Base-by-base conservation (phyloP, 768 basidiomycete genomes). In the Gloeopeniophorella convolvens region DNA sequence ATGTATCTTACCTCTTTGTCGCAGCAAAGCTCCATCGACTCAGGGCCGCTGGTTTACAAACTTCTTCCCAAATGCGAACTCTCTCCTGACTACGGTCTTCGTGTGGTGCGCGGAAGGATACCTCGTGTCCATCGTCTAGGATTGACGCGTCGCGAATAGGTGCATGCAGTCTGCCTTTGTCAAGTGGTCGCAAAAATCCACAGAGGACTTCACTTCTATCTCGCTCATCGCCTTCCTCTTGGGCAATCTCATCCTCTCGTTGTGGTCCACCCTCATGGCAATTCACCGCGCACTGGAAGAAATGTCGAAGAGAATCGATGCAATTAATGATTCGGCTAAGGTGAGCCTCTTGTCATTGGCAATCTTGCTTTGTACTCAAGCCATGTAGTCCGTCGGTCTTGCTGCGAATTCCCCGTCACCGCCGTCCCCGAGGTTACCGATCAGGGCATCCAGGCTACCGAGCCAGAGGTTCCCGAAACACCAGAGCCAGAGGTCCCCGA, bases 151-250 rank as follows among this genome's bases (percentile, higher is more conserved):
- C 21, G 39, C 6, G n/a, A n/a, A n/a, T 20, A 54, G 52, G 23
- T 33, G 35, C 20, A 36, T 28, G 5, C 39, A 54, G 26, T 2
- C 6, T 8, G 24, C 12, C 20, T 42, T 48, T 42, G 24, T 53
- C 3, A 33, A 42, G 9, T 30, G 15, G 5, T 42, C 39, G 21
- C 30, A 26, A 4, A 34, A 15, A 5, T 28, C 46, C 20, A 16
- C 23, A 15, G 30, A 39, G 30, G 34, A 43, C 6, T 21, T 48
- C 15, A 23, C 28, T 15, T 43, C 24, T n/a, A n/a, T 30, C 1
- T 15, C 48, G 13, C 18, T 43, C 46, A 37, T 54, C 30, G 39
- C 42, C 6, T 2, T 43, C 21, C 30, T 54, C n/a, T 15, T 48
- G 16, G 41, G 34, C n/a, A 27, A 43, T 5, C 42, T 48, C 28